Percentiles rank a stretch among this genome's conserved stretches.
These are phyloP conservation scores for Solanum pennellii DNA, from an alignment of 257 asterid genomes.

Conservation along the genomic window DNA sequence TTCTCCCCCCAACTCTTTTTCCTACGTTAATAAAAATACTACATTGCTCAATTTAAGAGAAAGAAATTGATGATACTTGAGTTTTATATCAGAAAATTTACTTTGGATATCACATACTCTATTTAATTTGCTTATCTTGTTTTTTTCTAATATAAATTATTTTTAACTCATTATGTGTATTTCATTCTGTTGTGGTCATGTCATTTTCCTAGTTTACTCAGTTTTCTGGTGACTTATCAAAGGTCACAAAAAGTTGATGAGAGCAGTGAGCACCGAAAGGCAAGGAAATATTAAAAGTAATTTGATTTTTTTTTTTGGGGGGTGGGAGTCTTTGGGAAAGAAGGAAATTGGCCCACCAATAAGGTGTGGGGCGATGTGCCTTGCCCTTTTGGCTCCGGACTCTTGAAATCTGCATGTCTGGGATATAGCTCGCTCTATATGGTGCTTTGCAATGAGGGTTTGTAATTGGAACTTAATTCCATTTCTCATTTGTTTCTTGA, in stretches of 20 bases:
- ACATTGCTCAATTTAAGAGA: neutral
- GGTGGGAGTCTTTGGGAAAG: neutral
- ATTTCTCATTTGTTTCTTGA: neutral
- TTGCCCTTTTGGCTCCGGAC: neutral
- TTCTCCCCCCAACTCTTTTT: slow-evolving; percentile 1
- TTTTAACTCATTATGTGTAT: neutral
- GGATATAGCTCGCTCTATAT: neutral
- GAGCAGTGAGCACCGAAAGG: slow-evolving; percentile 34
- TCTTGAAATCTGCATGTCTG: neutral
- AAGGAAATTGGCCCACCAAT: neutral
- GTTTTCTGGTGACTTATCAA: neutral
- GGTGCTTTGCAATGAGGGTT: neutral
- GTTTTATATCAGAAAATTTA: neutral
- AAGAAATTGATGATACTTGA: neutral
- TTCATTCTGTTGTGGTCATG: slow-evolving; percentile 44
- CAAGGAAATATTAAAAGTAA: neutral
- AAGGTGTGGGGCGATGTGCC: neutral
- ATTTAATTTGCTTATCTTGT: neutral
- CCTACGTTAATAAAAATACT: neutral
- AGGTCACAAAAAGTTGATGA: slow-evolving; percentile 6
- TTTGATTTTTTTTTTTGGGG: neutral
- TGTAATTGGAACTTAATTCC: neutral
- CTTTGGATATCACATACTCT: neutral
- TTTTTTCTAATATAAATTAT: neutral
- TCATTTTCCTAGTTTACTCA: slow-evolving; percentile 30